A percentile compares a stretch with the other conserved stretches of the same genome.
phyloP scores from a whole-genome alignment of 495 filamentous ascomycete species.

The Neurospora sp. region DNA sequence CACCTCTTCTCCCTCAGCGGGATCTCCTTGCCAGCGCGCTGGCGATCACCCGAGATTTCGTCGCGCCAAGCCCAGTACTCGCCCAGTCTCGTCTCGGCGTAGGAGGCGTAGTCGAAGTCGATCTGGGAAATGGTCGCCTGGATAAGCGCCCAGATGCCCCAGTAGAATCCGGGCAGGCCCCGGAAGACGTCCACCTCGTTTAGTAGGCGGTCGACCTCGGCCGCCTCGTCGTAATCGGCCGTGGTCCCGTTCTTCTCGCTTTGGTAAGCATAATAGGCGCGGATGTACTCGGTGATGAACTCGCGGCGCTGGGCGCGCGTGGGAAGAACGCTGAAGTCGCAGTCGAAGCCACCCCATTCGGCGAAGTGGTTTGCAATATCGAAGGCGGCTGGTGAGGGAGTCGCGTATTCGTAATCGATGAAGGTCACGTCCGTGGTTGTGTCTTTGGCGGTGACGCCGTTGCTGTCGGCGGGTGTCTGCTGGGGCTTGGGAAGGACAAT shows the following conservation, averaged over 20 bases:
- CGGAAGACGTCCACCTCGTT: conserved; percentile 79
- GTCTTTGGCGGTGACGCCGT: conserved; percentile 14
- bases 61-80: conserved; percentile 96
- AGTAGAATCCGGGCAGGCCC: conserved; percentile 78
- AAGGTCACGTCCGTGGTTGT: conserved; percentile 57
- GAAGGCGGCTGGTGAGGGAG: conserved; percentile 91
- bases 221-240: conserved; percentile 40
- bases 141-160: conserved; percentile 95
- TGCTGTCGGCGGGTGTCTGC: conserved; percentile 15
- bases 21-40: conserved; percentile 46
- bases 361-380: conserved; percentile 99
- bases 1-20: conserved; percentile 74
- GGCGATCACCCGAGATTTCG: conserved; percentile 53
- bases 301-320: conserved; percentile 65
- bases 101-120: conserved; percentile 92
- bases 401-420: conserved; percentile 97
- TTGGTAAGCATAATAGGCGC: conserved; percentile 52
- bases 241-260: conserved; percentile 23
- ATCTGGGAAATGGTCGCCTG: conserved; percentile 93
- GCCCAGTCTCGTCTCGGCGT: conserved; percentile 76
- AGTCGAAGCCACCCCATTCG: conserved; percentile 96
- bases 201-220: conserved; percentile 51
- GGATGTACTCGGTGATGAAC: conserved; percentile 77
- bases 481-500: conserved; percentile 59
- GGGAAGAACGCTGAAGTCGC: conserved; percentile 77